These are phyloP conservation scores for Diddensiella transvaalensis DNA, from an alignment of 805 yeast species.

Conservation along the genomic window DNA sequence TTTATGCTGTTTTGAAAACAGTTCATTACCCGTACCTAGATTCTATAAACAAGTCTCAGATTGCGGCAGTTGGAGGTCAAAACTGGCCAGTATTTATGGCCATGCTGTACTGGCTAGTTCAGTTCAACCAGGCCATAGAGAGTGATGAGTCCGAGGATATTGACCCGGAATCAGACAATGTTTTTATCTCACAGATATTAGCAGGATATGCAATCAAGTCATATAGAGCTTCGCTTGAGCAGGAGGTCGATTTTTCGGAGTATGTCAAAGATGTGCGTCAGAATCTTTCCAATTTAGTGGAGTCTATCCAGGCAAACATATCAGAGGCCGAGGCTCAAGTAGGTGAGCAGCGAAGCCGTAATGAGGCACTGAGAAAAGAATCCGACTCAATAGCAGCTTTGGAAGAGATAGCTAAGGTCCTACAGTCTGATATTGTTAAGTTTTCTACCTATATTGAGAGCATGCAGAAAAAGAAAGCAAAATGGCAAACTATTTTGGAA, in stretches of 20 bases:
- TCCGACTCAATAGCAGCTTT: conserved; percentile 48
- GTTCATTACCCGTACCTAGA: conserved; percentile 79
- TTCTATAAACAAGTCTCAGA: conserved; percentile 75
- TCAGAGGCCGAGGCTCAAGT: conserved; percentile 41
- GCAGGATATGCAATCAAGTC: conserved; percentile 61
- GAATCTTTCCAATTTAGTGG: conserved; percentile 51
- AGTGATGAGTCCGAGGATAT: conserved; percentile 36
- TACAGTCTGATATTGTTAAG: conserved; percentile 66
- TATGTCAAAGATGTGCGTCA: conserved; percentile 52
- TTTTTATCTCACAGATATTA: conserved; percentile 46
- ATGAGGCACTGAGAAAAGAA: conserved; percentile 42
- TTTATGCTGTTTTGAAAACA: conserved; percentile 59
- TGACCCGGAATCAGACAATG: conserved; percentile 40
- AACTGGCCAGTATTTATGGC: conserved; percentile 79
- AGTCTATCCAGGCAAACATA: conserved; percentile 47
- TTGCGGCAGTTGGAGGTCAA: conserved; percentile 87
- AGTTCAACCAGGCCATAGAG: conserved; percentile 47
- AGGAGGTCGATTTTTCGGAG: conserved; percentile 58
- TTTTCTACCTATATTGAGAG: conserved; percentile 68
- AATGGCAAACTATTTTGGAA: conserved; percentile 60
- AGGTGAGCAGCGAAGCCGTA: conserved; percentile 38
- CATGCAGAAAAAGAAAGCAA: conserved; percentile 58
- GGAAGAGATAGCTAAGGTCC: conserved; percentile 54
- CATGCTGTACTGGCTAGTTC: conserved; percentile 77
- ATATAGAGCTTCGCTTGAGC: conserved; percentile 62